Evolutionary conservation across 768 basidiomycete genomes (phyloP).

Genomic region (Glaciozyma martinii): DNA sequence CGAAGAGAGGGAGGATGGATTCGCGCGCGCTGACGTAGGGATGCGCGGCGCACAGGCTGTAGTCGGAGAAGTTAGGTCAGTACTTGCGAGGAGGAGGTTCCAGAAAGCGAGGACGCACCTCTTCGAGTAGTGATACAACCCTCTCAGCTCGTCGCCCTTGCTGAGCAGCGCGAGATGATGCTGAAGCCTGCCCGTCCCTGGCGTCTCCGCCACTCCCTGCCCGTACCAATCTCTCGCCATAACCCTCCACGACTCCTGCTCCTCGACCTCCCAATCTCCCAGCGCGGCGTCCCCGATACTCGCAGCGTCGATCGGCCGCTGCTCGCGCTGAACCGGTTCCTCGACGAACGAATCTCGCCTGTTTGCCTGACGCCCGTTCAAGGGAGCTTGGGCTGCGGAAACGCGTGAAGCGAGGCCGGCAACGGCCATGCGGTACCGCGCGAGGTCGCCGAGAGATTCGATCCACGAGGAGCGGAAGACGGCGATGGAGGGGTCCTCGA

Average conservation of each 20-base stretch:
- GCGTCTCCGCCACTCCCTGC: slow-evolving; percentile 72
- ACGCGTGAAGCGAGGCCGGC: slow-evolving; percentile 47
- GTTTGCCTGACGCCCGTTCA: no score
- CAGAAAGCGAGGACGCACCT: slow-evolving; percentile 52
- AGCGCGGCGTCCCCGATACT: slow-evolving; percentile 79
- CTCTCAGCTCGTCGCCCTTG: slow-evolving; percentile 69
- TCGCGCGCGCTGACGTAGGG: slow-evolving; percentile 82
- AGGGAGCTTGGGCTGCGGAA: slow-evolving; percentile 3
- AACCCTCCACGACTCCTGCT: slow-evolving; percentile 77
- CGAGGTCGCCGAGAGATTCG: slow-evolving; percentile 91
- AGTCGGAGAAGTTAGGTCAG: slow-evolving; percentile 7
- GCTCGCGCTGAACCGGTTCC: background rate
- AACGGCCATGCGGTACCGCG: slow-evolving; percentile 90
- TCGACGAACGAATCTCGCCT: background rate
- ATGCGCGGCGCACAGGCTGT: slow-evolving; percentile 82
- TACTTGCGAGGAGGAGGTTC: background rate
- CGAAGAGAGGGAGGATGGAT: slow-evolving; percentile 82
- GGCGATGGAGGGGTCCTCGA: slow-evolving; percentile 66
- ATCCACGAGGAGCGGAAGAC: slow-evolving; percentile 78
- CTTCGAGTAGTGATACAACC: slow-evolving; percentile 88
- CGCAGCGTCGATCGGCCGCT: slow-evolving; percentile 14
- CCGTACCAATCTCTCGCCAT: slow-evolving; percentile 92
- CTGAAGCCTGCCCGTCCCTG: slow-evolving; percentile 88
- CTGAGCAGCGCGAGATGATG: slow-evolving; percentile 85
- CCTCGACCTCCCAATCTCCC: slow-evolving; percentile 70